These are phyloP conservation scores for Leccinum rimulosum DNA, from an alignment of 768 basidiomycete species.

Conservation along the genomic window DNA sequence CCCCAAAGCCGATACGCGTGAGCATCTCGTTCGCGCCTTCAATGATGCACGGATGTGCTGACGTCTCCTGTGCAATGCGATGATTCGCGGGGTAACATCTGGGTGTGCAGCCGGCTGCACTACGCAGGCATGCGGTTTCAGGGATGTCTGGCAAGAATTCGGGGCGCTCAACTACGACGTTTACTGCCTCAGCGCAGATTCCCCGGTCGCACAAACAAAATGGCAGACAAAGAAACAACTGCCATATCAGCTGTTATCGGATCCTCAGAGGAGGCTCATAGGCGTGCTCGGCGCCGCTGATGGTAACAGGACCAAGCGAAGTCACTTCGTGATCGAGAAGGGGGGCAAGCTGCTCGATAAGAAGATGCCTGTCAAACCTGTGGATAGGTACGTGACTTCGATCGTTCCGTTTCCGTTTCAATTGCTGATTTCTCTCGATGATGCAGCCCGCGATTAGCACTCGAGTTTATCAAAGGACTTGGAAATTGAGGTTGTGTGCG, in stretches of 20 bases:
- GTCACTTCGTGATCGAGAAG: slow-evolving; percentile 91
- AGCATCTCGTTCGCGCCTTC: slow-evolving; percentile 26
- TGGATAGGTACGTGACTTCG: slow-evolving; percentile 56
- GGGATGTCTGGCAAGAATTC: slow-evolving; percentile 81
- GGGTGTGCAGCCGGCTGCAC: slow-evolving; percentile 75
- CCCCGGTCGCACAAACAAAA: slow-evolving; percentile 68
- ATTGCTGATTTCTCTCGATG: neutral
- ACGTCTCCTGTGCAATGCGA: neutral
- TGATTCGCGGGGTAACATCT: neutral
- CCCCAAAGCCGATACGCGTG: slow-evolving; percentile 84
- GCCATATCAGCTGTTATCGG: slow-evolving; percentile 84
- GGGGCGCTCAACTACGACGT: slow-evolving; percentile 60
- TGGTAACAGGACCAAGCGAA: slow-evolving; percentile 82
- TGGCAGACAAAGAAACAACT: slow-evolving; percentile 91
- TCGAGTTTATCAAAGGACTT: slow-evolving; percentile 63
- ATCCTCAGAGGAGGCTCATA: slow-evolving; percentile 81
- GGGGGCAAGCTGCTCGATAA: slow-evolving; percentile 87
- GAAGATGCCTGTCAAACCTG: slow-evolving; percentile 83
- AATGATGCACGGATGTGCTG: too few relatives aligned
- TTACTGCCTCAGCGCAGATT: slow-evolving; percentile 83
- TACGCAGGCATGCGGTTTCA: slow-evolving; percentile 87
- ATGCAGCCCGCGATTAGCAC: slow-evolving; percentile 56
- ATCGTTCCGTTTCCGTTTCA: neutral
- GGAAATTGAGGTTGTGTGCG: slow-evolving; percentile 4
- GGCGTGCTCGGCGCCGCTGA: slow-evolving; percentile 77